These are phyloP conservation scores for Chlorella sp. DNA, from an alignment of 139 green algal species.

Conservation along the genomic window DNA sequence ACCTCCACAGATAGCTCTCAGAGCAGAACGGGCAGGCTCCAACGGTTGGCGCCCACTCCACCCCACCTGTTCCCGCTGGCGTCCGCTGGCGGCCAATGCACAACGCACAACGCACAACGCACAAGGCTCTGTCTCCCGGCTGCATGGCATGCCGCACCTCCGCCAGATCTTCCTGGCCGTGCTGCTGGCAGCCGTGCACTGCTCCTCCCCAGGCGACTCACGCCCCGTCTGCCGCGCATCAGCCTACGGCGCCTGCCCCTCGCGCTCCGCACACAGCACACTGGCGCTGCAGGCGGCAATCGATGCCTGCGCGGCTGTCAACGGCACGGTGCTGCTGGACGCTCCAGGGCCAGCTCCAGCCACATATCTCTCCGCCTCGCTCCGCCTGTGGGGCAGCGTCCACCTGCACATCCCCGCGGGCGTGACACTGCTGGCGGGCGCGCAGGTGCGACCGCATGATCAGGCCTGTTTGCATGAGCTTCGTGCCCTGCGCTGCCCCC, in stretches of 20 bases:
- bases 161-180: no score
- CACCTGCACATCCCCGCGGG: constrained; percentile 9
- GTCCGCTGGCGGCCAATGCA: no score
- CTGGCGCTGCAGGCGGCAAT: constrained; percentile 16
- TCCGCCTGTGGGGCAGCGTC: constrained; percentile 15
- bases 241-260: neutral
- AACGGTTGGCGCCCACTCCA: no score
- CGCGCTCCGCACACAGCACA: neutral
- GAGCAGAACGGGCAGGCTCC: no score
- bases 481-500: neutral
- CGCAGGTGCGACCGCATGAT: neutral
- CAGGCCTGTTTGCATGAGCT: neutral
- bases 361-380: constrained; percentile 2
- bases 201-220: neutral
- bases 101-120: no score
- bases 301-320: neutral
- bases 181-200: neutral
- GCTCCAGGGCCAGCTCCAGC: neutral
- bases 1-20: no score
- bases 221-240: neutral
- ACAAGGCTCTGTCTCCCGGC: no score
- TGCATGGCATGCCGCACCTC: no score
- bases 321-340: constrained; percentile 22
- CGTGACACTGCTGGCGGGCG: constrained; percentile 17
- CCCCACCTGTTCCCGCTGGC: no score